Evolutionary conservation across 202 grass and related monocot species (phyloP), one percentile per base, ranked within the genome.

Genomic region (Digitaria exilis): DNA sequence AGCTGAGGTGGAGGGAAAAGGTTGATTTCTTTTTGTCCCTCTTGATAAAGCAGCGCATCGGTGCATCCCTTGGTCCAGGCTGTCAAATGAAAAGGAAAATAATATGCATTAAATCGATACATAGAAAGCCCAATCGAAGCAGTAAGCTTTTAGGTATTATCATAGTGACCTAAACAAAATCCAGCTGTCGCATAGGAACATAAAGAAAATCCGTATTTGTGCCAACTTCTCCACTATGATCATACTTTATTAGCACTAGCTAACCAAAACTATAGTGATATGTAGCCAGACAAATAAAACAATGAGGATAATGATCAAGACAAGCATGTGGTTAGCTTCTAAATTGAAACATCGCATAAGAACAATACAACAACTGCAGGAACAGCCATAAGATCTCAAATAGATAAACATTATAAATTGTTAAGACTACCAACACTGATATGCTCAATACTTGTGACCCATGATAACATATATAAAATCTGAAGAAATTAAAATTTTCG

Each of bases 1-100:
- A 90, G 84, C 93, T 88, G 43, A 96, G 93, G 71, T 89, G 87
- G 44, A 96, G 90, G 79, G 79, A 78, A 81, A 96, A 96, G 4
- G 88, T 96, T 3, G 88, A 93, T 42, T 82, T 91, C 68, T 87
- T 93, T 78, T 87, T 93, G 81, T 91, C 92, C 81, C 93, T 93
- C 82, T 44, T 85, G 44, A 96, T 96, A 65, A 96, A 93, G 77
- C 93, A 96, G 46, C 91, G 90, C 82, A 96, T 89, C 34, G 93
- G 88, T 54, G 76, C 84, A 87, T 93, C 90, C 42, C 82, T 89
- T 16, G 93, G 88, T 60, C 90, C 90, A 69, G 93, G 86, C 93
- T 96, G 84, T 64, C 32, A 61, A 63, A 62, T 19, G 21, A 28
- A 26, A 67, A 14, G 21, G 11, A 84, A 21, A 85, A 83, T 9